phyloP scores from a whole-genome alignment of 371 early-diverging fungal genomes.

The Funneliformis caledonium region DNA sequence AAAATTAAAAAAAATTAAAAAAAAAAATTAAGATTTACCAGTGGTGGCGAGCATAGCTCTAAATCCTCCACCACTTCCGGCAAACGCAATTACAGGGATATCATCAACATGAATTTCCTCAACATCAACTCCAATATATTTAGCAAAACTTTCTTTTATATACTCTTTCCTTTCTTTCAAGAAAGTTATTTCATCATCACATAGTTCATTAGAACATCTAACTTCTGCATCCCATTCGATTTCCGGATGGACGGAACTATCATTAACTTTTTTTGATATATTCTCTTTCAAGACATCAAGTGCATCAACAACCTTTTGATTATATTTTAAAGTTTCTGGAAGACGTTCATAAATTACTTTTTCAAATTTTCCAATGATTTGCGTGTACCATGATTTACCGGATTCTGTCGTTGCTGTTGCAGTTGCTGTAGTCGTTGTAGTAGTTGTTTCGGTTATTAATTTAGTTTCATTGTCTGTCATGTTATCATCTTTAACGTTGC shows the following conservation, averaged over 20 bases:
- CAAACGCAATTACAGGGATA: constrained; percentile 38
- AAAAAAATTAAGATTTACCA: constrained; percentile 3
- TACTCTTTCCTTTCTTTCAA: constrained; percentile 15
- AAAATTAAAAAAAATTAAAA: not conserved
- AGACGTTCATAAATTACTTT: not conserved
- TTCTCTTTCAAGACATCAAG: constrained; percentile 6
- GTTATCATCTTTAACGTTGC: not conserved
- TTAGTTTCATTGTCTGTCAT: not conserved
- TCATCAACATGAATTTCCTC: constrained; percentile 31
- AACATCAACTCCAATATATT: constrained; percentile 36
- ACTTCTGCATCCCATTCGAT: constrained; percentile 32
- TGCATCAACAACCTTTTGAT: not conserved
- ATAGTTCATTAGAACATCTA: constrained; percentile 12
- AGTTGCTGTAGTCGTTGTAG: not conserved
- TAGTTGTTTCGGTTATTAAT: not conserved
- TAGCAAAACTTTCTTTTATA: constrained; percentile 34
- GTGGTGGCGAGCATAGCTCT: constrained; percentile 69
- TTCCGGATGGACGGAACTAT: constrained; percentile 21
- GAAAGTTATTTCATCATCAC: constrained; percentile 30
- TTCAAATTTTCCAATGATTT: not conserved
- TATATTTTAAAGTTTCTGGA: not conserved
- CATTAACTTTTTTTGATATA: not conserved
- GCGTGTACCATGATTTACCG: not conserved
- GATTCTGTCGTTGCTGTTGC: not conserved
- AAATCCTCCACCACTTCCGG: constrained; percentile 72